phyloP scores from a whole-genome alignment of 139 green algal species.

The Mychonastes homosphaera region DNA sequence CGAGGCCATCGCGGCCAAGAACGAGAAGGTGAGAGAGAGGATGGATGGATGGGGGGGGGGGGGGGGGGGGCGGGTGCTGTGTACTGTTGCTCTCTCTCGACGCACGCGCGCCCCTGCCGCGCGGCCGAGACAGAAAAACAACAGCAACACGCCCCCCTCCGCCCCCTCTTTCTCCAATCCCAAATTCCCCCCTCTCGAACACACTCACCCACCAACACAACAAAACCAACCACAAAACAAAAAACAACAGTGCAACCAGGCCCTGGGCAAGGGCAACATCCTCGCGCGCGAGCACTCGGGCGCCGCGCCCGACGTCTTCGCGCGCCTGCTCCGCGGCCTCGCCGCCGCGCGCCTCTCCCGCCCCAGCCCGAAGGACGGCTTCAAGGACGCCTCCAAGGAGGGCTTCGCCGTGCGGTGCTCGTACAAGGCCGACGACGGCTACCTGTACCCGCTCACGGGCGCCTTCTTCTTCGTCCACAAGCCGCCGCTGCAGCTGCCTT shows the following conservation, averaged over 20 bases:
- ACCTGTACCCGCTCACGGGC: conserved; percentile 90
- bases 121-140: too few relatives aligned
- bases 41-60: background rate
- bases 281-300: too few relatives aligned
- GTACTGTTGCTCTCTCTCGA: background rate
- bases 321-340: conserved; percentile 66
- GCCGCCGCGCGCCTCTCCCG: conserved; percentile 72
- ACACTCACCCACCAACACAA: too few relatives aligned
- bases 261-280: too few relatives aligned
- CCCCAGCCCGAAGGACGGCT: conserved; percentile 18
- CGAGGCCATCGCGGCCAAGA: conserved; percentile 64
- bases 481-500: conserved; percentile 79
- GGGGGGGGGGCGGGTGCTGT: background rate
- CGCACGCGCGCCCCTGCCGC: background rate
- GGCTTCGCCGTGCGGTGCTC: conserved; percentile 61
- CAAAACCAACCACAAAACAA: too few relatives aligned
- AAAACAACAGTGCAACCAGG: too few relatives aligned
- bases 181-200: too few relatives aligned
- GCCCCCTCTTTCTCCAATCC: too few relatives aligned
- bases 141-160: too few relatives aligned
- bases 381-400: conserved; percentile 26
- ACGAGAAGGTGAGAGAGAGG: conserved; percentile 52
- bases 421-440: conserved; percentile 64
- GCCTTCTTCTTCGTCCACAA: conserved; percentile 98
- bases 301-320: conserved; percentile 77